These are phyloP conservation scores for Mycosarcoma mackinlayi DNA, from an alignment of 1,284 basidiomycete species.

Conservation along the genomic window DNA sequence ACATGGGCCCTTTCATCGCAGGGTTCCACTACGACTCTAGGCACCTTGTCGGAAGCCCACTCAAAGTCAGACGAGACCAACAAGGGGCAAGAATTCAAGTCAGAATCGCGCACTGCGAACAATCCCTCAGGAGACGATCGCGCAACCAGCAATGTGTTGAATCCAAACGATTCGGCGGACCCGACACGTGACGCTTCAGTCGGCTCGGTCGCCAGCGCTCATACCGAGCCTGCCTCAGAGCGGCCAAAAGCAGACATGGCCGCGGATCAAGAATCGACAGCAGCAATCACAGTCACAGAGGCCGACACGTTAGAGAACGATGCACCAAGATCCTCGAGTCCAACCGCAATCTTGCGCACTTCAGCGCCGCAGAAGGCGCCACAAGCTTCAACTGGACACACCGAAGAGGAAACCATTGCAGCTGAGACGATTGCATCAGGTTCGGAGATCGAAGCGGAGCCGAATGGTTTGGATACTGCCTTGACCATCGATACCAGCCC, in stretches of 20 bases:
- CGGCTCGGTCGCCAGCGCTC: too few relatives aligned
- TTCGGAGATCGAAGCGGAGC: background rate
- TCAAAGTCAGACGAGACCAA: conserved; percentile 1
- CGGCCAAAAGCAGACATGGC: too few relatives aligned
- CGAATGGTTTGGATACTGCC: background rate
- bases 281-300: background rate
- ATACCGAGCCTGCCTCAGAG: background rate
- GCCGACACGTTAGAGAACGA: background rate
- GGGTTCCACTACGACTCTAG: conserved; percentile 1
- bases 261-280: background rate
- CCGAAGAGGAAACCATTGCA: background rate
- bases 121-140: background rate
- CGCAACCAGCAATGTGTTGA: background rate
- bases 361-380: background rate
- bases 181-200: too few relatives aligned
- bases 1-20: conserved; percentile 1
- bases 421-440: background rate
- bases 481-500: background rate
- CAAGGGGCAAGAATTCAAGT: conserved; percentile 1
- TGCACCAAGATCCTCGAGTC: background rate
- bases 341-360: background rate
- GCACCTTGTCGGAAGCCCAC: conserved; percentile 2
- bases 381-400: background rate
- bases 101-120: background rate
- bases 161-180: too few relatives aligned